These are phyloP conservation scores for Carex arenaria DNA, from an alignment of 202 grass and related monocot genomes.

Conservation along the genomic window DNA sequence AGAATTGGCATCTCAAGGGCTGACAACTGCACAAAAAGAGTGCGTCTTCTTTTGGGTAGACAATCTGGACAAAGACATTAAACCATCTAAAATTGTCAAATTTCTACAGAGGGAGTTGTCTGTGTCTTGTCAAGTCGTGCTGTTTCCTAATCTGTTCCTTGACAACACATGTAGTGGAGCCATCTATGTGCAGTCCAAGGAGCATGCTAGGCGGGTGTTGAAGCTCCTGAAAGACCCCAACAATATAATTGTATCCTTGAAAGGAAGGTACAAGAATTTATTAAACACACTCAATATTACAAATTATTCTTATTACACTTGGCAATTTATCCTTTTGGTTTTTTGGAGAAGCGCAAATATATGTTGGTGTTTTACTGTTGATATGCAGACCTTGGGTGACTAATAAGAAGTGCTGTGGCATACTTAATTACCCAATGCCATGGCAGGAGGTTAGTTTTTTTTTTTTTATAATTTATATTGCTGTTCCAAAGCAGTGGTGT, in stretches of 20 bases:
- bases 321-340: background rate
- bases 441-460: conserved; percentile 25
- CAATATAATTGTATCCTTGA: conserved; percentile 26
- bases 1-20: background rate
- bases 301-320: background rate
- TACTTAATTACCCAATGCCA: conserved; percentile 3
- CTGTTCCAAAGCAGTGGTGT: background rate
- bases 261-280: conserved; percentile 25
- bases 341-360: background rate
- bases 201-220: conserved; percentile 14
- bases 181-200: conserved; percentile 20
- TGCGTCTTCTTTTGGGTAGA: conserved; percentile 27
- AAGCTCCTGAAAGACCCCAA: conserved; percentile 19
- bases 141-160: conserved; percentile 16
- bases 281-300: background rate
- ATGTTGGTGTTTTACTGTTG: background rate
- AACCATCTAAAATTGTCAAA: background rate
- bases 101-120: conserved; percentile 30
- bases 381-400: conserved; percentile 33
- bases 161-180: conserved; percentile 3
- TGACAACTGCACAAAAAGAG: background rate
- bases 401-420: conserved; percentile 23
- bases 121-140: conserved; percentile 21
- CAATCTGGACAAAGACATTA: conserved; percentile 30
- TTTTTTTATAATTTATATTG: background rate